Percentiles rank a stretch among this genome's conserved stretches.
phyloP scores from a whole-genome alignment of 2,329 filamentous ascomycete species.

The Talaromyces pinophilus region DNA sequence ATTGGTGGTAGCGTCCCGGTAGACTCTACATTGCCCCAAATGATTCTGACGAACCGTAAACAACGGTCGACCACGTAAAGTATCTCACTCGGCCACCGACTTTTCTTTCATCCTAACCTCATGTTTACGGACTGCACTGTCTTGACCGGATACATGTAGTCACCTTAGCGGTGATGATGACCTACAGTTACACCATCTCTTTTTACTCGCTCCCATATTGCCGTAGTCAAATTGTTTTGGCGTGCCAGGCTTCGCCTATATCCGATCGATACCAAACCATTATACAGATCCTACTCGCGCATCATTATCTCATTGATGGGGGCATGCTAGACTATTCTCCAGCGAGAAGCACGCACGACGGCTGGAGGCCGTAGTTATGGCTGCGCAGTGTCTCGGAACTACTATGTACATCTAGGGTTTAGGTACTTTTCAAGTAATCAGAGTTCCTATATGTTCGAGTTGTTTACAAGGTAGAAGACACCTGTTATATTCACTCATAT shows the following conservation, averaged over 20 bases:
- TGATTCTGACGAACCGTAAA: background rate
- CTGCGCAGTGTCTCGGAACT: too few species aligned
- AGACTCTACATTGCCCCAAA: background rate
- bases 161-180: background rate
- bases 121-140: background rate
- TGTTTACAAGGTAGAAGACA: too few species aligned
- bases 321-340: too few species aligned
- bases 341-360: too few species aligned
- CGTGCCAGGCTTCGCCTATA: background rate
- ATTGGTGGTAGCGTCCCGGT: background rate
- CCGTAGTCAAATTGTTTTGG: background rate
- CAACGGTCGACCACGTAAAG: background rate
- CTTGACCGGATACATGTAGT: background rate
- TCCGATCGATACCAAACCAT: background rate
- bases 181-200: background rate
- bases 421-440: too few species aligned
- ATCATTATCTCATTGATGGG: background rate
- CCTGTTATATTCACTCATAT: background rate
- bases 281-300: background rate
- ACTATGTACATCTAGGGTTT: too few species aligned
- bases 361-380: too few species aligned
- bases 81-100: background rate
- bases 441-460: background rate
- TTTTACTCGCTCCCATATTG: background rate
- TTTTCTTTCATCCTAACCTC: background rate